Evolutionary conservation across 2,329 filamentous ascomycete species (phyloP).

Genomic region (Seiridium cupressi): DNA sequence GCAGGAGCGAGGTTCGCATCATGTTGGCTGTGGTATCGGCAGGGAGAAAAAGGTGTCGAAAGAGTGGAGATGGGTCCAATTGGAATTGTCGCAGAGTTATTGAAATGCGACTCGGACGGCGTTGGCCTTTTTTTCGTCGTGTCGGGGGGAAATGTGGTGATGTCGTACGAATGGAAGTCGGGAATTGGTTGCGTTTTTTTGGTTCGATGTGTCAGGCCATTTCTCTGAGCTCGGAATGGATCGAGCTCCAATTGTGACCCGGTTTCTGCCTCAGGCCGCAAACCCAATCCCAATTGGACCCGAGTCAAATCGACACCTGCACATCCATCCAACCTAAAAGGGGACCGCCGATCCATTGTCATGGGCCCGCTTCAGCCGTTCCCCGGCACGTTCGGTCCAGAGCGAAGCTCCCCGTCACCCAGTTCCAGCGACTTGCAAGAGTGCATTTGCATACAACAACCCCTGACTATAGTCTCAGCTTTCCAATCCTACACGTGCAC

Average conservation of each 20-base stretch:
- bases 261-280: background rate
- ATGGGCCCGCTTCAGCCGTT: no score
- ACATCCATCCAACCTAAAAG: no score
- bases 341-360: no score
- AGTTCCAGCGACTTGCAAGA: no score
- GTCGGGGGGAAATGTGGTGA: constrained; percentile 6
- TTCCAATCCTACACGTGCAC: no score
- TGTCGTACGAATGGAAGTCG: constrained; percentile 2
- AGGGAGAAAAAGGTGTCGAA: constrained; percentile 4
- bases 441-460: no score
- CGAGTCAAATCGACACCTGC: background rate
- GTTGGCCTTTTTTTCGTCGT: constrained; percentile 8
- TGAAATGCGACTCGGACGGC: constrained; percentile 10
- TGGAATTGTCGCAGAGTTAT: constrained; percentile 8
- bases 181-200: constrained; percentile 10
- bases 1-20: constrained; percentile 56
- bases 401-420: no score
- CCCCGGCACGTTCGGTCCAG: no score
- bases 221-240: constrained; percentile 9
- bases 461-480: no score
- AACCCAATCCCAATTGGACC: background rate
- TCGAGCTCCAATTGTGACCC: constrained; percentile 6
- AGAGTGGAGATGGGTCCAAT: constrained; percentile 26
- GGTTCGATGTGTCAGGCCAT: constrained; percentile 9
- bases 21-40: constrained; percentile 33